Evolutionary conservation across 1,284 basidiomycete species (phyloP), one percentile per base, ranked within the genome.

Genomic region (Microbotryum saponariae): DNA sequence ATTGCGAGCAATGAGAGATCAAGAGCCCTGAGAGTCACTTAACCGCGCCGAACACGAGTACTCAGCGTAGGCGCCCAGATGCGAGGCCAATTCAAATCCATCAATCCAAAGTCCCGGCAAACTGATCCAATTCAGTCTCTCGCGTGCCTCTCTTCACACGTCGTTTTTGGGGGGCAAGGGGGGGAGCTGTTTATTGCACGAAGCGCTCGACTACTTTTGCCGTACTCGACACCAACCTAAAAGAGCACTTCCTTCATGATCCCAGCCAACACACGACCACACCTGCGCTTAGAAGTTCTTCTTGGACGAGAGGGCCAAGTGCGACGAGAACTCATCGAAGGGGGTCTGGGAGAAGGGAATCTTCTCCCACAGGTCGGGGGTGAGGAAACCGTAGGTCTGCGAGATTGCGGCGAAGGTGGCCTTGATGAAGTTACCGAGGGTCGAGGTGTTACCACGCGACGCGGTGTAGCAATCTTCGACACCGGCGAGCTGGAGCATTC

Each of bases 351-450:
- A 87, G 69, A 88, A 88, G 50, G 89, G 81, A 77, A 97, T 96
- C 76, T 96, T 88, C 74, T 86, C 84, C 94, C 94, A 98, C 74
- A 98, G 83, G 79, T 97, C 92, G 69, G 96, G 94, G 55, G 93
- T 97, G 70, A 97, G 87, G 89, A 97, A 94, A 55, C 86, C 79
- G 79, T 97, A 98, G 69, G 94, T 97, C 85, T 92, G 92, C 73
- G 94, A 90, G 78, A 98, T 91, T 60, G 96, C 94, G 74, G 85
- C 88, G 76, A 97, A 97, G 66, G 94, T 96, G 60, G 94, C 96
- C 82, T 97, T 97, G 81, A 98, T 86, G 85, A 97, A 97, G 83
- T 98, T 98, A 62, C 93, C 93, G 90, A 97, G 97, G 68, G 96
- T 98, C 54, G 93, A 91, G 59, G 96, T 99, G 72, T 90, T 93